Percentiles rank a stretch among this genome's conserved stretches.
Evolutionary conservation across 108 stramenopile genomes (phyloP).

Genomic region (Chaetoceros muelleri): DNA sequence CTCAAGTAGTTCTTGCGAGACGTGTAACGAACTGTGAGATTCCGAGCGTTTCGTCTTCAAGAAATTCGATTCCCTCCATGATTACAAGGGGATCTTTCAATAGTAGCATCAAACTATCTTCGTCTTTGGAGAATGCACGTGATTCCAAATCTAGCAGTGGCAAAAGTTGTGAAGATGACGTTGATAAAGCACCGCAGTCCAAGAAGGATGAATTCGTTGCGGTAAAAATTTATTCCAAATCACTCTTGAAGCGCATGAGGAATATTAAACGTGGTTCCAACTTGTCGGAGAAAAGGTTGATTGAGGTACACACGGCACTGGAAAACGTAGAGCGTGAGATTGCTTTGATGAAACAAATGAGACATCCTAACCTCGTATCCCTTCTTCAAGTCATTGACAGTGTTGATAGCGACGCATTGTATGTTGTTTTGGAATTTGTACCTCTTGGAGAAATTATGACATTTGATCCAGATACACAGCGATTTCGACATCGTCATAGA

Average conservation of each 20-base stretch:
- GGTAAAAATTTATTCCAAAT: conserved; percentile 75
- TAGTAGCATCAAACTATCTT: not conserved
- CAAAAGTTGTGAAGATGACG: not conserved
- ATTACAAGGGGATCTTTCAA: not conserved
- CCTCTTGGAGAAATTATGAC: conserved; percentile 80
- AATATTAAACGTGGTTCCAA: conserved; percentile 51
- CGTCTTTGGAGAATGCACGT: not conserved
- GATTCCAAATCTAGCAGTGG: not conserved
- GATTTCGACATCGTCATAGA: conserved; percentile 35
- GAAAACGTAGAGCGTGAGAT: conserved; percentile 82
- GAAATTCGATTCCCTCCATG: not conserved
- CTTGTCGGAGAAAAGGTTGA: conserved; percentile 10
- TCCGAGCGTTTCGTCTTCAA: not conserved
- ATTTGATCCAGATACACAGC: conserved; percentile 50
- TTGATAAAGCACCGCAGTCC: not conserved
- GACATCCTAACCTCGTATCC: conserved; percentile 74
- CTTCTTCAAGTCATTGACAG: conserved; percentile 80
- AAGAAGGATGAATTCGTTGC: conserved; percentile 61
- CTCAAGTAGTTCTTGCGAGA: conserved; percentile 58
- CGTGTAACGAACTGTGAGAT: conserved; percentile 9
- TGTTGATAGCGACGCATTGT: conserved; percentile 61
- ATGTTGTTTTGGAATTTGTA: conserved; percentile 87
- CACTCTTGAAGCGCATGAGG: conserved; percentile 58
- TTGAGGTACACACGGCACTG: conserved; percentile 60
- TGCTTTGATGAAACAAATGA: conserved; percentile 79